Conservation (phyloP, 495 filamentous ascomycete genomes). For the Annulohypoxylon bovei region DNA sequence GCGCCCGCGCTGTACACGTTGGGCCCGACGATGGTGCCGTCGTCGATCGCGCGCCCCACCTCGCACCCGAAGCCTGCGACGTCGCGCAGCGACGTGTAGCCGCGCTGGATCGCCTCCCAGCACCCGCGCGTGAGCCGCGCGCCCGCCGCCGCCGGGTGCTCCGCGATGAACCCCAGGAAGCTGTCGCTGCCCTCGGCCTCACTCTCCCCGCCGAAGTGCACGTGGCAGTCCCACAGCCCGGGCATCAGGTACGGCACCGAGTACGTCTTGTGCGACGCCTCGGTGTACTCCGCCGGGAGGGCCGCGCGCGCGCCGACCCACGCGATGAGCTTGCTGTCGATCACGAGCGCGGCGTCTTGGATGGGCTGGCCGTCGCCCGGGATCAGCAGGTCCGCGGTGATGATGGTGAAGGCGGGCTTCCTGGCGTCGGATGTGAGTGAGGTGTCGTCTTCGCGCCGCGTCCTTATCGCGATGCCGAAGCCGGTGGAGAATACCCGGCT, state of each 20-base stretch:
- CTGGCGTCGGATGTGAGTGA: background rate
- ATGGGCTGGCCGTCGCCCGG: conserved; percentile 57
- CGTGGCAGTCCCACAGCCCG: conserved; percentile 64
- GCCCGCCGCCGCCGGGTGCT: conserved; percentile 48
- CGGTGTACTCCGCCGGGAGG: conserved; percentile 50
- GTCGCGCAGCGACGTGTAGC: conserved; percentile 64
- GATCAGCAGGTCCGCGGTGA: conserved; percentile 55
- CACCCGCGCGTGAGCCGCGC: conserved; percentile 53
- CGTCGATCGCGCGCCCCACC: conserved; percentile 54
- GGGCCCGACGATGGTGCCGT: conserved; percentile 59
- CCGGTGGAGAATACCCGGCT: conserved; percentile 39
- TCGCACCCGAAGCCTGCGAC: conserved; percentile 58
- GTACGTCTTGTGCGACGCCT: conserved; percentile 26
- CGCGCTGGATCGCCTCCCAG: conserved; percentile 56
- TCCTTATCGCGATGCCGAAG: conserved; percentile 43
- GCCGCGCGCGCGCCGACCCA: conserved; percentile 52
- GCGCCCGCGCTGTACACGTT: conserved; percentile 57
- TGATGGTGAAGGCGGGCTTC: conserved; percentile 44
- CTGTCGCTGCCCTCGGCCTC: conserved; percentile 17
- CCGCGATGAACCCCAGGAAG: conserved; percentile 21
- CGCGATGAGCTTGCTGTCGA: conserved; percentile 53
- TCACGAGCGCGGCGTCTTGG: conserved; percentile 52
- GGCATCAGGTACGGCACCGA: conserved; percentile 59
- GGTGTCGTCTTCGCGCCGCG: conserved; percentile 13
- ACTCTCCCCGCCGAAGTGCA: conserved; percentile 51